Evolutionary conservation across 2,329 filamentous ascomycete genomes (phyloP).

Genomic region (Geosmithia flava): DNA sequence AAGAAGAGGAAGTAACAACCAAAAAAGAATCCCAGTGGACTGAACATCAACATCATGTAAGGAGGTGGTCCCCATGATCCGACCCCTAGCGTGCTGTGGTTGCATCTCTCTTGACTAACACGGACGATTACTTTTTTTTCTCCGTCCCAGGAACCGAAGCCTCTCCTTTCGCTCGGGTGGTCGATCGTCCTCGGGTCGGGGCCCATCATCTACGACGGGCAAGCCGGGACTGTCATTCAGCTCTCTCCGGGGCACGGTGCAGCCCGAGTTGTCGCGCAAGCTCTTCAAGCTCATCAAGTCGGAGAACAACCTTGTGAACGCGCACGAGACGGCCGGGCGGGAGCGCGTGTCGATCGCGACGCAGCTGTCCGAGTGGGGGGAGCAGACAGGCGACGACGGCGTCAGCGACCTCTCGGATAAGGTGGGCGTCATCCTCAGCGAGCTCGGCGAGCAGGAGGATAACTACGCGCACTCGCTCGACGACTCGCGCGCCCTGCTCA

Average conservation of each 20-base stretch:
- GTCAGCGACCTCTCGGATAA: constrained; percentile 91
- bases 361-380: constrained; percentile 94
- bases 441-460: constrained; percentile 92
- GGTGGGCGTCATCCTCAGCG: constrained; percentile 79
- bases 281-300: constrained; percentile 91
- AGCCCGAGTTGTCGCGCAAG: constrained; percentile 80
- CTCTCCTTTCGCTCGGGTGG: constrained; percentile 62
- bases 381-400: constrained; percentile 76
- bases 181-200: constrained; percentile 18
- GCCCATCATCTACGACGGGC: constrained; percentile 19
- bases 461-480: constrained; percentile 76
- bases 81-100: not conserved
- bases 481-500: constrained; percentile 69
- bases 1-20: too few relatives aligned
- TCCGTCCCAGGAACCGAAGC: constrained; percentile 67
- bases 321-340: constrained; percentile 72
- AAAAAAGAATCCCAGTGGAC: too few relatives aligned
- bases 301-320: constrained; percentile 76
- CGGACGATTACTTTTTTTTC: constrained; percentile 6
- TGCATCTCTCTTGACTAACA: constrained; percentile 12
- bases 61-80: not conserved
- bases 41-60: constrained; percentile 1
- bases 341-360: constrained; percentile 77
- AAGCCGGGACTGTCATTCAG: constrained; percentile 73
- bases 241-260: constrained; percentile 71